These are phyloP conservation scores for Candida fluviatilis DNA, from an alignment of 805 yeast genomes.

Conservation along the genomic window DNA sequence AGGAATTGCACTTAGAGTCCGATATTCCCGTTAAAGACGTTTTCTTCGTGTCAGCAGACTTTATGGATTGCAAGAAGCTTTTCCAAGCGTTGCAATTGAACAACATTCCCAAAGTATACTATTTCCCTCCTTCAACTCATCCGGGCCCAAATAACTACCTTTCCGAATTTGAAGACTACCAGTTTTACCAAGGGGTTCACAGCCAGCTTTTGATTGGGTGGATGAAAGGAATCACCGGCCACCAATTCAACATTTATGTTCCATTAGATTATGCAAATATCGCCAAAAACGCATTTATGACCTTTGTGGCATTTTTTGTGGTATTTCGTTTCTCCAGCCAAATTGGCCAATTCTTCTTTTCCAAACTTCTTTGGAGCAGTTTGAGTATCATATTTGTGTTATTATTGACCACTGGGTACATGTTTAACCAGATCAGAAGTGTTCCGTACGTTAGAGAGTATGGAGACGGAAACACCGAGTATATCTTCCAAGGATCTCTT, in stretches of 20 bases:
- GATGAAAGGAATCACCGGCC: conserved; percentile 31
- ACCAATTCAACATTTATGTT: conserved; percentile 30
- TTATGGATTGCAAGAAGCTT: conserved; percentile 49
- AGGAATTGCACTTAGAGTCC: conserved; percentile 34
- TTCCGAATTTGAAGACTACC: conserved; percentile 34
- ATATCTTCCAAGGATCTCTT: conserved; percentile 57
- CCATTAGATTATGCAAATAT: conserved; percentile 41
- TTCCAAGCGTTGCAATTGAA: conserved; percentile 54
- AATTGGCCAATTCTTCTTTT: conserved; percentile 38
- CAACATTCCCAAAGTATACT: conserved; percentile 74
- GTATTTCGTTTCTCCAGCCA: conserved; percentile 28
- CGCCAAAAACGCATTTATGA: conserved; percentile 24
- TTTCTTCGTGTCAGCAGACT: conserved; percentile 74
- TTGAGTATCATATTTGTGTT: conserved; percentile 58
- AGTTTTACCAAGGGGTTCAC: conserved; percentile 45
- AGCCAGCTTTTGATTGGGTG: conserved; percentile 32
- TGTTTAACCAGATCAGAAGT: conserved; percentile 85
- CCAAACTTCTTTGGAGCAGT: conserved; percentile 70
- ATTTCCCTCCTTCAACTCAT: conserved; percentile 50
- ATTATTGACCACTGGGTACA: conserved; percentile 81
- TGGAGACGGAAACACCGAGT: conserved; percentile 32
- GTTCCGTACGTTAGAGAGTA: conserved; percentile 56
- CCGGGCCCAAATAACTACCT: conserved; percentile 25
- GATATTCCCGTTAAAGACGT: conserved; percentile 27
- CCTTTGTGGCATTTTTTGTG: conserved; percentile 5